A percentile compares a stretch with the other conserved stretches of the same genome.
These are phyloP conservation scores for Lactifluus volemus DNA, from an alignment of 768 basidiomycete species.

Conservation along the genomic window DNA sequence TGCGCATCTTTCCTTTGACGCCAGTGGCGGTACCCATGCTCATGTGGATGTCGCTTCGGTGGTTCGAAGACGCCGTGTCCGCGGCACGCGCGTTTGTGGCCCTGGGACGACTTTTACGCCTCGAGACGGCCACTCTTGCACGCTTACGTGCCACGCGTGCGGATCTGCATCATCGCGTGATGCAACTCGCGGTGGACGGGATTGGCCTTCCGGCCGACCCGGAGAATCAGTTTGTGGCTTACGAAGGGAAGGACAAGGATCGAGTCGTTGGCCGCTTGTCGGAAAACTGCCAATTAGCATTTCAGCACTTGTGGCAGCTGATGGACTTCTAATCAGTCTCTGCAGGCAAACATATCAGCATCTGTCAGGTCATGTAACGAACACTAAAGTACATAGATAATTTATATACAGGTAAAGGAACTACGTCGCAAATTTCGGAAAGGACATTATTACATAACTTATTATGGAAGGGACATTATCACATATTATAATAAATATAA, in stretches of 20 bases:
- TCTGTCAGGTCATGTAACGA: too few relatives aligned
- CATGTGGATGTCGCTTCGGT: conserved; percentile 89
- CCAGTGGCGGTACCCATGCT: conserved; percentile 52
- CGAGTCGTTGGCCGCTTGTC: conserved; percentile 50
- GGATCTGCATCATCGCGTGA: conserved; percentile 55
- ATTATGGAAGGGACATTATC: too few relatives aligned
- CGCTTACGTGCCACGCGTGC: conserved; percentile 44
- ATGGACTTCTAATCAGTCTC: too few relatives aligned
- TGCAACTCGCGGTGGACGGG: conserved; percentile 48
- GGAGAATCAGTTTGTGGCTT: conserved; percentile 51
- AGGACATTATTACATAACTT: too few relatives aligned
- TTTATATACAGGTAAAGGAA: too few relatives aligned
- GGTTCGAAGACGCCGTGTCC: conserved; percentile 78
- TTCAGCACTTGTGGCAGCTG: too few relatives aligned
- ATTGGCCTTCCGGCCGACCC: conserved; percentile 62
- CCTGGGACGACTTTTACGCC: conserved; percentile 50
- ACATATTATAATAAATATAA: too few relatives aligned
- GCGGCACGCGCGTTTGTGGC: conserved; percentile 67
- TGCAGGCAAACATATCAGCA: too few relatives aligned
- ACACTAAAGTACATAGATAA: too few relatives aligned
- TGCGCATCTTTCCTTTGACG: conserved; percentile 53
- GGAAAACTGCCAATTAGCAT: too few relatives aligned
- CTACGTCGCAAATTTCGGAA: too few relatives aligned
- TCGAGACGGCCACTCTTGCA: conserved; percentile 50
- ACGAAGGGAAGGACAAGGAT: conserved; percentile 62